Evolutionary conservation across 345 rosid genomes (phyloP), one percentile per base, ranked within the genome.

Genomic region (Theobroma cacao): DNA sequence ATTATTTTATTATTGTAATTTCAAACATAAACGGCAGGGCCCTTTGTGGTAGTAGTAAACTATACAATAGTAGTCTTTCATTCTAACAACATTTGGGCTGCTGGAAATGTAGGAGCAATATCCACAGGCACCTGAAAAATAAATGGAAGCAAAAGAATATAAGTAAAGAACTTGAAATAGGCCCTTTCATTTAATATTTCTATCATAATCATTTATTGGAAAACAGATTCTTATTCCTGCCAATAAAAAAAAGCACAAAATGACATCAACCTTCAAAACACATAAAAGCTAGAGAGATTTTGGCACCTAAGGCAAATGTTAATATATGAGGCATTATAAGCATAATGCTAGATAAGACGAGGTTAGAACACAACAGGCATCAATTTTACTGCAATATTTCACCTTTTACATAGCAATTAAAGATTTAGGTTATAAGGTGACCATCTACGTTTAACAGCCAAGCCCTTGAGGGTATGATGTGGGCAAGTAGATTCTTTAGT

Each of bases 81-180:
- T 30, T 78, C 82, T 71, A 80, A 11, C 70, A 86, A 71, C 48
- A 80, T 38, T 43, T 86, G 72, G 53, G 89, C 97, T 28, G 82
- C 55, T 0, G 97, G 83, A 82, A 94, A 92, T 75, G 86, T 78
- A 18, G 96, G 97, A 85, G 84, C 84, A 70, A 92, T 94, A 78
- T 92, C 97, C 73, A 91, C 93, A 0, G 98, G 93, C 17, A 94
- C 98, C 98, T 94, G 82, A 66, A 80, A 52, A 10, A 17, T 30
- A 74, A 0, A 41, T 17, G 28, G 18, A 45, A 74, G 55, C 47
- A 76, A 75, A 64, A 58, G 7, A 56, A 34, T 48, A 71, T 7
- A 10, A 61, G 20, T 15, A 53, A 43, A 56, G 30, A 26, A 10
- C 47, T 31, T 6, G 40, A 60, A 58, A 15, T 17, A 74, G 24